A percentile compares a stretch with the other conserved stretches of the same genome.
Conservation (phyloP, 169 alveolate species). For the Perkinsus marinus region DNA sequence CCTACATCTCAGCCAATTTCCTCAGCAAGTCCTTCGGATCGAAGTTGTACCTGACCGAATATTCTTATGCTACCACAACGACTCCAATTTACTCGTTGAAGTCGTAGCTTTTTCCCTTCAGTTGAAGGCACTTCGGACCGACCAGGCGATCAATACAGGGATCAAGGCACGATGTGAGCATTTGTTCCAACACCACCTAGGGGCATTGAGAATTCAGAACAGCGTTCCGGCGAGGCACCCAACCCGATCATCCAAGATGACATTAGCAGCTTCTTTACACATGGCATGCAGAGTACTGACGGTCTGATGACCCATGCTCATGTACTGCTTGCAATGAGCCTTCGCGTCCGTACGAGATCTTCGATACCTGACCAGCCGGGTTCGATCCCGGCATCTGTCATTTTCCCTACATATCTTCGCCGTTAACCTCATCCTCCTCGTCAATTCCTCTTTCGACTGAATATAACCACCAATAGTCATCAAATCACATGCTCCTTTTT, state of each 20-base stretch:
- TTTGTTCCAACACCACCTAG: background rate
- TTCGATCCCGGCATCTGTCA: background rate
- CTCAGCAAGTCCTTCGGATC: constrained; percentile 28
- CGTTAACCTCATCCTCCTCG: constrained; percentile 1
- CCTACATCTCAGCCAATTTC: background rate
- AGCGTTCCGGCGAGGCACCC: background rate
- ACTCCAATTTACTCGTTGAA: constrained; percentile 10
- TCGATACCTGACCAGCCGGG: background rate
- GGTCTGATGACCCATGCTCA: constrained; percentile 1
- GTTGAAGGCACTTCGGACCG: constrained; percentile 56
- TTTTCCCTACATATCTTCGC: background rate
- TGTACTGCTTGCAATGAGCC: constrained; percentile 2
- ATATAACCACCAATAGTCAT: background rate
- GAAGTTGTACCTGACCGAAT: constrained; percentile 40
- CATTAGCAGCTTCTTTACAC: background rate
- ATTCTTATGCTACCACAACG: background rate
- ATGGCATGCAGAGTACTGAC: constrained; percentile 1
- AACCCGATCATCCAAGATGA: background rate
- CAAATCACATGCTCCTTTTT: background rate
- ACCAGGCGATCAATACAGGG: constrained; percentile 36
- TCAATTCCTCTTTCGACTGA: background rate
- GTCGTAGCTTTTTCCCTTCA: constrained; percentile 40
- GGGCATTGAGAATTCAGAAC: background rate
- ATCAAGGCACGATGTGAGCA: background rate
- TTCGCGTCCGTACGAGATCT: background rate